Conservation (phyloP, 768 basidiomycete species). For the Asterophora lycoperdoides region DNA sequence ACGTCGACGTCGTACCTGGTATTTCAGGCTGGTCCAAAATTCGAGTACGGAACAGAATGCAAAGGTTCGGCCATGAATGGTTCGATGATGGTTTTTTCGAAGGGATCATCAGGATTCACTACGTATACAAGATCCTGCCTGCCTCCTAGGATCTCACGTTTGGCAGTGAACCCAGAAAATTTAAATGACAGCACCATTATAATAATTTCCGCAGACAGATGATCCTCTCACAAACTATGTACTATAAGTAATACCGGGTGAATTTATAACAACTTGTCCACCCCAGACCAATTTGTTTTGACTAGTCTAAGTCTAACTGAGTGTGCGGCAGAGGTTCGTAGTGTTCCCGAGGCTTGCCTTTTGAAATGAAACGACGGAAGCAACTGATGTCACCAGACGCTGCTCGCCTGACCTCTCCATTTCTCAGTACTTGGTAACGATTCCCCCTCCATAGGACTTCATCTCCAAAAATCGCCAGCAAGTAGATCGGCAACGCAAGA, state of each 20-base stretch:
- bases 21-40: conserved; percentile 35
- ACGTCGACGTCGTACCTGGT: conserved; percentile 30
- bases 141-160: conserved; percentile 12
- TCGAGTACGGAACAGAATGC: conserved; percentile 45
- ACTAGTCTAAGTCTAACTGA: not conserved
- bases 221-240: not conserved
- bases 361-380: conserved; percentile 21
- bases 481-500: conserved; percentile 84
- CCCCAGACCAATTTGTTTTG: not conserved
- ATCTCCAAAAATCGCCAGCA: conserved; percentile 75
- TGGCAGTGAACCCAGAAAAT: not conserved
- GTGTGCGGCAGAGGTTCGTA: conserved; percentile 27
- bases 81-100: conserved; percentile 59
- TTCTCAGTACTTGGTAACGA: conserved; percentile 65
- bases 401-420: conserved; percentile 61
- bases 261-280: not conserved
- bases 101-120: conserved; percentile 55
- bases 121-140: conserved; percentile 24
- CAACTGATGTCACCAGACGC: conserved; percentile 17
- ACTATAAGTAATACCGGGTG: not conserved
- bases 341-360: conserved; percentile 18
- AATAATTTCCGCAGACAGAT: not conserved
- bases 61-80: conserved; percentile 51
- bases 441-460: conserved; percentile 86
- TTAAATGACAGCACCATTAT: not conserved